These are phyloP conservation scores for Aspergillus versicolor DNA, from an alignment of 2,329 filamentous ascomycete species.

Conservation along the genomic window DNA sequence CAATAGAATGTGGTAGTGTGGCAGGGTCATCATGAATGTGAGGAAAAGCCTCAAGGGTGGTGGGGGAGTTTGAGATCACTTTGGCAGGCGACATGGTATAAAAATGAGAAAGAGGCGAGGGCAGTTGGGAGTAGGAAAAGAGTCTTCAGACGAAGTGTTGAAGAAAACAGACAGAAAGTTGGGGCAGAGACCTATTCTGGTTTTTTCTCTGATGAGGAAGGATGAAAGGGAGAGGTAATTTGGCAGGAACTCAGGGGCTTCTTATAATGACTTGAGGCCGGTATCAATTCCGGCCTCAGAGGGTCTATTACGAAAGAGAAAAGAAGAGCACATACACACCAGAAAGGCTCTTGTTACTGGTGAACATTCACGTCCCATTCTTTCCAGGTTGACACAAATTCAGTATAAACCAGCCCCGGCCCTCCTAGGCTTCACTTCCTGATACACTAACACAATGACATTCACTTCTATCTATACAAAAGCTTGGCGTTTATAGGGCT, in stretches of 20 bases:
- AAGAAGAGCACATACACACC: conserved; percentile 25
- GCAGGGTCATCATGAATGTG: conserved; percentile 45
- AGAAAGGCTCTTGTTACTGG: background rate
- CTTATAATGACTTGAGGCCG: conserved; percentile 47
- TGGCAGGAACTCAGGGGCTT: conserved; percentile 33
- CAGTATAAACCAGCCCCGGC: background rate
- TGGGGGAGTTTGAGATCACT: conserved; percentile 28
- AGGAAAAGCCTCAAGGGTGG: conserved; percentile 43
- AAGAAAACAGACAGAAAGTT: conserved; percentile 11
- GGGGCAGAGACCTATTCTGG: background rate
- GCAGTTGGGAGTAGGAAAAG: conserved; percentile 4
- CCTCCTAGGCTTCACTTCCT: background rate
- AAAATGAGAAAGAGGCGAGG: background rate
- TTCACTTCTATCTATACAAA: conserved; percentile 23
- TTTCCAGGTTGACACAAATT: background rate
- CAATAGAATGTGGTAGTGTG: conserved; percentile 40
- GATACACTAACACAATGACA: background rate
- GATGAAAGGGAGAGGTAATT: conserved; percentile 21
- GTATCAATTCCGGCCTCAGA: conserved; percentile 48
- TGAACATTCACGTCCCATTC: background rate
- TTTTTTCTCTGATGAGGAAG: conserved; percentile 16
- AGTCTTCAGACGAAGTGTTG: background rate
- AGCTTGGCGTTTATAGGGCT: conserved; percentile 27
- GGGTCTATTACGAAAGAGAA: conserved; percentile 39
- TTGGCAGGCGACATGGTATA: conserved; percentile 38